phyloP scores from a whole-genome alignment of 805 yeast species.

The Candida verbasci region DNA sequence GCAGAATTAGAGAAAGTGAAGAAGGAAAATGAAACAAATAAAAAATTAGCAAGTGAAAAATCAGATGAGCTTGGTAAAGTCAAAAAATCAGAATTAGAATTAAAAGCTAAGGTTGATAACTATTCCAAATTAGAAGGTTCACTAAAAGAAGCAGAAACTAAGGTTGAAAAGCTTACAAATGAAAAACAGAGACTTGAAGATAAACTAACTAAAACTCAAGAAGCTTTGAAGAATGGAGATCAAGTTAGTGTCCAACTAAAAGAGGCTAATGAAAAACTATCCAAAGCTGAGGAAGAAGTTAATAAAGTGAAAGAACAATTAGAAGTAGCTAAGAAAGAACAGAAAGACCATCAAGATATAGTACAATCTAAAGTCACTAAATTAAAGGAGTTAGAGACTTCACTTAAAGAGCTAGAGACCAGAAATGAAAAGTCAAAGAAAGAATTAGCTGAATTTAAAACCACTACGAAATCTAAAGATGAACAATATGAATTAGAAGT shows the following conservation, averaged over 20 bases:
- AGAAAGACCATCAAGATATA: conserved; percentile 3
- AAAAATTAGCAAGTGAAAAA: not conserved
- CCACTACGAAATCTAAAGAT: not conserved
- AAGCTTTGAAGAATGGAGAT: too few species aligned
- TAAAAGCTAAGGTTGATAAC: not conserved
- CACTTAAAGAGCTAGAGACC: not conserved
- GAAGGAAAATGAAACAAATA: not conserved
- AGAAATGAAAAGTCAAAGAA: not conserved
- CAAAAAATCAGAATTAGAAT: not conserved
- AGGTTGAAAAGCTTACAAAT: not conserved
- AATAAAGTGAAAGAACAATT: not conserved
- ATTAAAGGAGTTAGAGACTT: not conserved
- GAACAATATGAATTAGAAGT: conserved; percentile 8
- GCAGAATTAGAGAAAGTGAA: not conserved
- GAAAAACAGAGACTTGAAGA: not conserved
- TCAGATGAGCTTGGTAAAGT: too few species aligned
- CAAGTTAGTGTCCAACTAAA: not conserved
- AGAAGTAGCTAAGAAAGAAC: conserved; percentile 1
- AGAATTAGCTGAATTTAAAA: not conserved
- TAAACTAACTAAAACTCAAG: not conserved
- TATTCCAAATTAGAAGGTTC: not conserved
- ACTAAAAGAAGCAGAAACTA: not conserved
- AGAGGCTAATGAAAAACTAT: not conserved
- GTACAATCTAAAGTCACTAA: not conserved
- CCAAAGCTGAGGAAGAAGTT: not conserved